Base-by-base conservation (phyloP, 148 eudicot species). In the Mesembryanthemum crystallinum region DNA sequence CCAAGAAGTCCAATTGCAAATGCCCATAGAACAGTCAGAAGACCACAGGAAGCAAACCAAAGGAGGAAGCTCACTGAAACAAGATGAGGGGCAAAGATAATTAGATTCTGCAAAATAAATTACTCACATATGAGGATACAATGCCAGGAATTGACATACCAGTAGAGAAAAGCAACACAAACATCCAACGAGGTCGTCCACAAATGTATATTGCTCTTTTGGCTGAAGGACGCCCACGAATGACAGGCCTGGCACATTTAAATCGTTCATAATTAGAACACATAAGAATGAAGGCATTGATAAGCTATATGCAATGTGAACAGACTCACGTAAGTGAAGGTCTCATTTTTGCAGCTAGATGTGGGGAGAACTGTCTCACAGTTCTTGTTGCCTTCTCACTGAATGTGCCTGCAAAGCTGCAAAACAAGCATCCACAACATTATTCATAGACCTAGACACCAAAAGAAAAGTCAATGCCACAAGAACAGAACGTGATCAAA, bases 271-370 rank as follows among this genome's bases (percentile, higher is more conserved):
- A 39, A 55, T 69, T 35, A 71, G 24, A 62, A 52, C 25, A 73
- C 27, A 8, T 17, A 23, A 24, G 33, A 12, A 73, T 18, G 4
- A 32, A 55, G 42, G 60, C 28, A 54, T 25, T 51, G 20, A 54
- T 60, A 47, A 33, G 37, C 51, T 54, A 72, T 55, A 72, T 57
- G 21, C 24, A 75, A 64, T 63, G 35, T 12, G 49, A 70, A 71
- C 60, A 55, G 29, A 81, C 98, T 86, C 80, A 95, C 98, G 97
- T 92, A 64, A 88, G 96, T 60, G 97, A 88, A 64, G 98, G 98
- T 84, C 98, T 92, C 98, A 95, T 95, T 80, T 95, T 95, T 71
- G 98, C 98, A 61, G 98, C 98, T 64, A 95, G 64, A 85, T 92
- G 97, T 4, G 98, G 98, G 75, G 98, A 95, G 79, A 95, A 86